Base-by-base conservation (phyloP, 768 basidiomycete genomes). In the Paxillus rubicundulus region DNA sequence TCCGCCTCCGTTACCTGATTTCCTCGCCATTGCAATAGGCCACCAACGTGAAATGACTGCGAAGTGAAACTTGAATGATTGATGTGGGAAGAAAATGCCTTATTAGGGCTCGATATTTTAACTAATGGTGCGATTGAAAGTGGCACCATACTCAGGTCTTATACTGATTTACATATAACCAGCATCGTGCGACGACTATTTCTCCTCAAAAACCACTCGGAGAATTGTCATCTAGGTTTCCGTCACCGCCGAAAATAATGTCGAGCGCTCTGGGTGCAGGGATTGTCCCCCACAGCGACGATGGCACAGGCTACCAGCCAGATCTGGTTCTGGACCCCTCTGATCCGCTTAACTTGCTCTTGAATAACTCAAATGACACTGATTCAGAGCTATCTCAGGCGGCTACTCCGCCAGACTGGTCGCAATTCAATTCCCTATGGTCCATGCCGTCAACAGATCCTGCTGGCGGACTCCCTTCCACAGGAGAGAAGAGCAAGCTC, bases 291-390 rank as follows among this genome's bases (percentile, higher is more conserved):
- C 21, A n/a, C 39, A 30, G 16, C 47, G 47, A 49, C 5, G 53
- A 52, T 14, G 28, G 40, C 20, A 34, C 4, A 2, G 36, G 1
- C 2, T 16, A 6, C 39, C 47, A 30, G 1, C 52, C 74, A 27
- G 80, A 82, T 55, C 71, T 80, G 39, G 71, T 67, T 14, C 68
- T 84, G 46, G 82, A 84, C 62, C 73, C 77, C 4, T 76, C 74
- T 1, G 83, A 86, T 67, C 81, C 81, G 4, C 74, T 85, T 7
- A 83, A 79, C 59, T 70, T 85, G 45, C 71, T 85, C 14, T 73
- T 85, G 14, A 77, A 78, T 60, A 77, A 77, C 61, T 61, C 70
- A 32, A 63, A 73, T 21, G 64, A 65, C 44, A 14, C 56, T 1
- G 71, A 75, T 47, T 62, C 67, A 3, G 69, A 72, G 21, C 60